Conservation (phyloP, 2,329 filamentous ascomycete genomes). For the Phaeoacremonium minimum region DNA sequence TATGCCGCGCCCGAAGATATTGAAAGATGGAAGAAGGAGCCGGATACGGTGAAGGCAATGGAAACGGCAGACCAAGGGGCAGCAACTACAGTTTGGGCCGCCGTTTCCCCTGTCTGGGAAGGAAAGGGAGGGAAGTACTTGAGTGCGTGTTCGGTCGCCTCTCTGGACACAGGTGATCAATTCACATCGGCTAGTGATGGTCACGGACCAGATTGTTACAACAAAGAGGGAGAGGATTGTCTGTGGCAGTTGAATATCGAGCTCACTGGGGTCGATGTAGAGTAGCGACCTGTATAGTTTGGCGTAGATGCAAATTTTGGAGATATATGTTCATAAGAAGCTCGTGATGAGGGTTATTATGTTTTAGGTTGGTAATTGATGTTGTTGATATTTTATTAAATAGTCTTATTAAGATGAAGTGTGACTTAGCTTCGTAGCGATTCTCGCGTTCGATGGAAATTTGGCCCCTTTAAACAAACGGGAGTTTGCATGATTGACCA, state of each 20-base stretch:
- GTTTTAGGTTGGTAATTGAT: too few species aligned
- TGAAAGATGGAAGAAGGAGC: constrained; percentile 10
- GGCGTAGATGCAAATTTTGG: too few species aligned
- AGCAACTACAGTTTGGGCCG: constrained; percentile 41
- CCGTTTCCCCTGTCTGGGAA: constrained; percentile 33
- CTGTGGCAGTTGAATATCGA: constrained; percentile 28
- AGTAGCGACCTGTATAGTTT: too few species aligned
- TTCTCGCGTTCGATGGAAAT: too few species aligned
- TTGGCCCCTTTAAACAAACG: too few species aligned
- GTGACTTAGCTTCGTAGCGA: too few species aligned
- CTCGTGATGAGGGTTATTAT: too few species aligned
- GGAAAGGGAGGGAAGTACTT: constrained; percentile 42
- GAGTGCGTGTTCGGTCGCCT: constrained; percentile 31
- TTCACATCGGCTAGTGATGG: constrained; percentile 3
- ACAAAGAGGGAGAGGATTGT: constrained; percentile 26
- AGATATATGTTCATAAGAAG: too few species aligned
- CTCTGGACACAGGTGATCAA: constrained; percentile 11
- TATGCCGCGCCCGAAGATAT: constrained; percentile 11
- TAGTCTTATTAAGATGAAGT: too few species aligned
- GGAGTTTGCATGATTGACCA: too few species aligned
- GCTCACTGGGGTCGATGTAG: constrained; percentile 3
- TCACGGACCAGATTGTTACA: constrained; percentile 19
- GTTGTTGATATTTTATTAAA: too few species aligned
- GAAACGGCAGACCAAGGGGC: constrained; percentile 34
- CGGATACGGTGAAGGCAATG: constrained; percentile 8